These are phyloP conservation scores for Ophiostoma sp. DNA, from an alignment of 2,329 filamentous ascomycete genomes.

Conservation along the genomic window DNA sequence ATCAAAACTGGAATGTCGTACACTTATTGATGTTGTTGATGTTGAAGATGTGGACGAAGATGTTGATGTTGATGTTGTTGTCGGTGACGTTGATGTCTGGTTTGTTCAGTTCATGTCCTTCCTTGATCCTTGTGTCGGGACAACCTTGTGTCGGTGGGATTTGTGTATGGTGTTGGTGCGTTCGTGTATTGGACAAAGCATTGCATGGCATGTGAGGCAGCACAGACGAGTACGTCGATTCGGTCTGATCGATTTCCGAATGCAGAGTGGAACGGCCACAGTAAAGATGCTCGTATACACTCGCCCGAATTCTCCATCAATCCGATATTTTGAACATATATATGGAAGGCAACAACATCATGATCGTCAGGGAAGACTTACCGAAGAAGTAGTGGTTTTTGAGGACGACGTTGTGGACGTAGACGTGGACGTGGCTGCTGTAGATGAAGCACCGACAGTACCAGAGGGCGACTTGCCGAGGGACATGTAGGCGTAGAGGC, in stretches of 20 bases:
- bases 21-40: slow-evolving; percentile 22
- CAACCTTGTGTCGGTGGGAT: not conserved
- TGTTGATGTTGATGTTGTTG: slow-evolving; percentile 14
- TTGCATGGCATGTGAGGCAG: slow-evolving; percentile 8
- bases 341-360: too few relatives aligned
- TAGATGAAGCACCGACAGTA: slow-evolving; percentile 40
- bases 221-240: not conserved
- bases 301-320: too few relatives aligned
- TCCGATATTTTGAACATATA: too few relatives aligned
- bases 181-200: not conserved
- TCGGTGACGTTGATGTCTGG: slow-evolving; percentile 20
- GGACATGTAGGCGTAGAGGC: slow-evolving; percentile 61
- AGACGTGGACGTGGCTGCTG: slow-evolving; percentile 10
- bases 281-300: not conserved
- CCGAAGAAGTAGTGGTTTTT: slow-evolving; percentile 18
- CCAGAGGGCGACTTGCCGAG: slow-evolving; percentile 52
- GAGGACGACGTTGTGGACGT: not conserved
- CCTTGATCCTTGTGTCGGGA: not conserved
- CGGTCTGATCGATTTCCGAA: not conserved
- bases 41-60: slow-evolving; percentile 7
- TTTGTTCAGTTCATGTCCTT: slow-evolving; percentile 22
- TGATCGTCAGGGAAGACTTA: slow-evolving; percentile 18
- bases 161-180: not conserved
- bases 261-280: not conserved
- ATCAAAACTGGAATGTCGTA: slow-evolving; percentile 21